Base-by-base conservation (phyloP, 1,284 basidiomycete genomes). In the Cutaneotrichosporon sp. region DNA sequence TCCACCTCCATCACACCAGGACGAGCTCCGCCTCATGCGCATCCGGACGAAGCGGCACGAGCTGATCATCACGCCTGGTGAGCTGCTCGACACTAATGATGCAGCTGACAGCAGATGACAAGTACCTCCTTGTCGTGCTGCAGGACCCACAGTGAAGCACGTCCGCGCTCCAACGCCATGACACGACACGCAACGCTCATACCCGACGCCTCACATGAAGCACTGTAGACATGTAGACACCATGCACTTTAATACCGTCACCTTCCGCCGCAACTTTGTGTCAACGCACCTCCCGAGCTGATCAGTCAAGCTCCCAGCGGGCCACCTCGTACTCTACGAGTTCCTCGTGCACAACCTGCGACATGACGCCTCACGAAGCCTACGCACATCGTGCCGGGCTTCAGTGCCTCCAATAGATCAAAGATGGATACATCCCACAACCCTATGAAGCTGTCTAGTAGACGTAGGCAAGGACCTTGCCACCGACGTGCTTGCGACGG, bases 51-150 rank as follows among this genome's bases (percentile, higher is more conserved):
- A 87, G 74, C 85, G 89, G 60, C 92, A 97, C 76, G 94, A 97
- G 75, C 83, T 97, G 62, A 91, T 97, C 86, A 93, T 97, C 65
- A 92, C 93, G 3, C 93, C 93, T 63, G 90, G 93, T 92, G 62
- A 49, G 87, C 81, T 18, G 43, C n/a, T 27, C 43, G 29, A 22
- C n/a, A n/a, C n/a, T 29, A 34, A 34, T 33, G 45, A 63, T 27
- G 69, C 25, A 5, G 20, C 57, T 59, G 20, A 64, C 34, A 5
- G 6, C 75, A 93, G 91, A 91, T 70, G 87, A 89, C 63, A 83
- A 85, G 70, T 93, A 89, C 80, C 81, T 93, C n/a, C 83, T 93
- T 25, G 90, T 89, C 9, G 89, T 92, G 8, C 81, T 93, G 24
- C 90, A 92, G 72, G 90, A 92, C 76, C 91, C 91, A 5, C 69